These are phyloP conservation scores for Mucor mucedo DNA, from an alignment of 371 early-diverging fungal genomes.

Conservation along the genomic window DNA sequence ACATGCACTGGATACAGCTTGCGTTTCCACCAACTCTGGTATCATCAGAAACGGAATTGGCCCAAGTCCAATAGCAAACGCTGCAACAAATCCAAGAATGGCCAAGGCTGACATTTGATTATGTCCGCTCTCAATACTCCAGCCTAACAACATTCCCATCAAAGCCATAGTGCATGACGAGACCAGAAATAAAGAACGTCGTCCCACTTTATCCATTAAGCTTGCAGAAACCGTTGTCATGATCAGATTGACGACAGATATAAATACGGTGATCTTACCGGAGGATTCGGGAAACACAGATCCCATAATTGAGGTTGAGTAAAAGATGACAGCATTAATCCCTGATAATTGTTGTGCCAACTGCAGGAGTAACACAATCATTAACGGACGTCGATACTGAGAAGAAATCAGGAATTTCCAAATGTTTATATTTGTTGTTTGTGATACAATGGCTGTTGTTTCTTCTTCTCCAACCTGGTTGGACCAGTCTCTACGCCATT, in stretches of 20 bases:
- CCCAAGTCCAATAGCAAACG: conserved; percentile 91
- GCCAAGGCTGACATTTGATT: conserved; percentile 65
- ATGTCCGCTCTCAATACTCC: conserved; percentile 58
- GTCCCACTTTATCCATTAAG: conserved; percentile 84
- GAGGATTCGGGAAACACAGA: conserved; percentile 66
- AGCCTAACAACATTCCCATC: conserved; percentile 61
- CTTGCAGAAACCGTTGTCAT: conserved; percentile 73
- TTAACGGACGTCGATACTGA: conserved; percentile 64
- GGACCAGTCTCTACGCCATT: conserved; percentile 61
- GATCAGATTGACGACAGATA: conserved; percentile 78
- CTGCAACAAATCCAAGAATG: conserved; percentile 78
- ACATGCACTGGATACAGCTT: conserved; percentile 71
- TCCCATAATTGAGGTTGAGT: conserved; percentile 80
- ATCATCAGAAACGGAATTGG: conserved; percentile 88
- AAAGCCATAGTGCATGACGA: conserved; percentile 69
- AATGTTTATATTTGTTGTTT: conserved; percentile 31
- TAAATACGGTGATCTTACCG: conserved; percentile 70
- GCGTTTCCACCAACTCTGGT: conserved; percentile 82
- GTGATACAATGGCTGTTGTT: conserved; percentile 6
- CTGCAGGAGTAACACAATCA: conserved; percentile 77
- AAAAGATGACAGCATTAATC: conserved; percentile 93
- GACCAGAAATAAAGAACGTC: conserved; percentile 77
- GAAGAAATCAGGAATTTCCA: conserved; percentile 47
- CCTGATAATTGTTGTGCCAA: conserved; percentile 89
- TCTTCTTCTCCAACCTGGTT: conserved; percentile 17